Conservation (phyloP, 2,329 filamentous ascomycete genomes). For the Colletotrichum lentis region DNA sequence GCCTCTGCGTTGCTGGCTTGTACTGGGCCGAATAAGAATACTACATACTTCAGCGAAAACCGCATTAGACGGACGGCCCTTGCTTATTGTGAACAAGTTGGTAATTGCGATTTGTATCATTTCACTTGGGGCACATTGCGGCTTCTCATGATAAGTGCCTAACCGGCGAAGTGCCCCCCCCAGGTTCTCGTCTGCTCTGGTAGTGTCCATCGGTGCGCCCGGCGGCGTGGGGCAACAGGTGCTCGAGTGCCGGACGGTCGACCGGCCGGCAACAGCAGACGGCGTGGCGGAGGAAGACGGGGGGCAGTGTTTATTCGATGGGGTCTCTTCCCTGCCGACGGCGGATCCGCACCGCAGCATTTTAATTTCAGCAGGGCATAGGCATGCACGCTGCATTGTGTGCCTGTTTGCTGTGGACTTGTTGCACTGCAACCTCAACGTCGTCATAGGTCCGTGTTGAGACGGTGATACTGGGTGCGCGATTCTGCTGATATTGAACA, state of each 20-base stretch:
- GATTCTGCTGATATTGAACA: not conserved
- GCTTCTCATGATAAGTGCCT: no score
- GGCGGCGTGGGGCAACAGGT: no score
- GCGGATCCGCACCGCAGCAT: not conserved
- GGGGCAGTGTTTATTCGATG: not conserved
- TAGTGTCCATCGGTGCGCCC: no score
- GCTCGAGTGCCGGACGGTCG: not conserved
- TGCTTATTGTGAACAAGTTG: no score
- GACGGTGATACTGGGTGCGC: not conserved
- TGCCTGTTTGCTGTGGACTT: constrained; percentile 11
- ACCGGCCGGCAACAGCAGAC: not conserved
- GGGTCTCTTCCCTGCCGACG: not conserved
- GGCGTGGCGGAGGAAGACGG: not conserved
- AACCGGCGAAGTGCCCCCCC: no score
- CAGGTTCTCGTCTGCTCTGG: not conserved
- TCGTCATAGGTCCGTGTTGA: not conserved
- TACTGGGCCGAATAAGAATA: no score
- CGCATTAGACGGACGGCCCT: no score
- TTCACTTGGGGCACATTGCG: no score
- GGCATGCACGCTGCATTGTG: not conserved
- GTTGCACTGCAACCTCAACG: not conserved
- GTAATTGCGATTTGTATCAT: no score
- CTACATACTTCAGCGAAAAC: no score
- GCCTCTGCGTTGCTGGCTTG: no score
- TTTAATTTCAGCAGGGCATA: not conserved